Base-by-base conservation (phyloP, 2,329 filamentous ascomycete species). In the Exophiala sp. region DNA sequence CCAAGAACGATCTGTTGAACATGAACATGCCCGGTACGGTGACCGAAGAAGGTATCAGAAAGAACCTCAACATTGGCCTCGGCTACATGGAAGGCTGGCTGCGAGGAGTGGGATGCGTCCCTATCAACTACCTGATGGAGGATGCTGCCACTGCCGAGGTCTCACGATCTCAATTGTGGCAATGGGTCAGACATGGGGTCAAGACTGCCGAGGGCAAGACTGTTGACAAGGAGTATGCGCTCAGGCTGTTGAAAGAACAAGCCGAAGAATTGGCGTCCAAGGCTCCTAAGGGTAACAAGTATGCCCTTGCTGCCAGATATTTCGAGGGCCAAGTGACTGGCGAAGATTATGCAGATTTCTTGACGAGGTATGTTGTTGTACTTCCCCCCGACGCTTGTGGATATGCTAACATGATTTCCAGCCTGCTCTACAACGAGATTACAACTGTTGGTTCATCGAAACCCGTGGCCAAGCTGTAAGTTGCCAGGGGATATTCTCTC, bases 31-130 rank as follows among this genome's bases (percentile, higher is more conserved):
- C 91, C 5, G 93, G 93, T 21, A 79, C 82, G 67, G 79, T 98
- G 67, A 96, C 91, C 62, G 91, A 97, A 70, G 88, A 84, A 3
- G 93, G 93, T 50, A 96, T 98, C 73, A 82, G 87, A 66, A 95
- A 96, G 83, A 98, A 97, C 75, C 77, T 98, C 58, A 91, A 89
- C 73, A 97, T 98, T 60, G 93, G 91, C 32, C 81, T 98, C 4
- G 86, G 86, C 44, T 98, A 98, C 73, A 98, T 97, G 91, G 93
- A 98, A 73, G 93, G 88, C 55, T 98, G 93, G 93, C 77, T 97
- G 53, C 85, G 90, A 56, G 93, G 91, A 27, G 80, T 97, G 18
- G 93, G 93, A 50, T 98, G 93, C 64, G 90, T 97, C 46, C 93
- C 93, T 42, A 96, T 97, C 73, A 96, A 97, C 77, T 95, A 85